phyloP scores from a whole-genome alignment of 1,284 basidiomycete genomes.

The Austroboletus niveus region DNA sequence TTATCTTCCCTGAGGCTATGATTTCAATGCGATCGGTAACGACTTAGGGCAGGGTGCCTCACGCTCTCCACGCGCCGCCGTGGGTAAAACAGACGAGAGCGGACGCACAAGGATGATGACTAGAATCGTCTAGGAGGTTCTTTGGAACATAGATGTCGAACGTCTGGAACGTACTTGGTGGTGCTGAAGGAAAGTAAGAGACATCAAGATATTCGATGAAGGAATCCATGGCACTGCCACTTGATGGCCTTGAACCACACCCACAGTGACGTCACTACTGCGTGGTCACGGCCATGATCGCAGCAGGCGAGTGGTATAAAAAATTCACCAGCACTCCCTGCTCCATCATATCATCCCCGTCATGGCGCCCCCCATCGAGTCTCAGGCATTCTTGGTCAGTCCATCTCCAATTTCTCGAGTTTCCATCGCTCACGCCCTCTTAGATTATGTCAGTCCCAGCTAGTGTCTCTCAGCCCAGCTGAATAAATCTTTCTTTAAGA shows the following conservation, averaged over 20 bases:
- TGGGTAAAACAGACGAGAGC: conserved; percentile 62
- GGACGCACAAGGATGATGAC: background rate
- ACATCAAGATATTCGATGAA: conserved; percentile 36
- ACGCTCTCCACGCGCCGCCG: conserved; percentile 80
- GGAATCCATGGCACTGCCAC: conserved; percentile 15
- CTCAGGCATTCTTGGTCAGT: conserved; percentile 71
- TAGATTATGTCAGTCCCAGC: conserved; percentile 36
- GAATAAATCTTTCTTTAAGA: conserved; percentile 31
- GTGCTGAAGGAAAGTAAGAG: conserved; percentile 36
- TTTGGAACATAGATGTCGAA: conserved; percentile 51
- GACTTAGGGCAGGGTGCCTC: conserved; percentile 31
- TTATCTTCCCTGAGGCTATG: conserved; percentile 63
- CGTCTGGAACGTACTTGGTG: conserved; percentile 32
- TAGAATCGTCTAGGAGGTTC: background rate
- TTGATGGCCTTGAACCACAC: background rate
- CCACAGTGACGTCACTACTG: conserved; percentile 26
- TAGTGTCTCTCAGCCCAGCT: conserved; percentile 2
- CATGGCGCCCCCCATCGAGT: conserved; percentile 65
- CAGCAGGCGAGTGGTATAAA: conserved; percentile 16
- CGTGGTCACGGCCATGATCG: too few relatives aligned
- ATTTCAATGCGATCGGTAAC: conserved; percentile 3
- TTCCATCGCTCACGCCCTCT: conserved; percentile 2
- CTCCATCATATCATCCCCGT: conserved; percentile 5
- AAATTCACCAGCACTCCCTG: too few relatives aligned
- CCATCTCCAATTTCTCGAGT: background rate